Conservation (phyloP, 805 yeast genomes). For the Lachancea thermotolerans region DNA sequence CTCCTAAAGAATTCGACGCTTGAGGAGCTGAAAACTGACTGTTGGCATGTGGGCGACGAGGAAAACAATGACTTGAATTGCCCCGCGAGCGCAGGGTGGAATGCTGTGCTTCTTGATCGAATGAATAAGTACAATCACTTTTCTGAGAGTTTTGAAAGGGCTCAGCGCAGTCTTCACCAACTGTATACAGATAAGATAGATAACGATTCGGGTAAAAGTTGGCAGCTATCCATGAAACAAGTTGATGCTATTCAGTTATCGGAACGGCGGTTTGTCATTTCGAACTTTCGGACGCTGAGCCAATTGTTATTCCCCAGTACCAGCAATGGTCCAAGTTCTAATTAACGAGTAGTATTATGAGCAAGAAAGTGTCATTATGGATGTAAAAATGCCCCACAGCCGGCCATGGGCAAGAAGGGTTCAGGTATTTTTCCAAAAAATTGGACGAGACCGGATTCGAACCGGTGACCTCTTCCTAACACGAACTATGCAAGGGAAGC, state of each 20-base stretch:
- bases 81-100: constrained; percentile 52
- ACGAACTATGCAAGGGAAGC: no score
- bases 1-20: constrained; percentile 8
- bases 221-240: constrained; percentile 14
- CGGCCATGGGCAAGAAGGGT: no score
- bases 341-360: not conserved
- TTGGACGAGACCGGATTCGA: no score
- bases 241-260: constrained; percentile 17
- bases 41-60: constrained; percentile 70
- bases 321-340: not conserved
- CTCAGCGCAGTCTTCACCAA: constrained; percentile 13
- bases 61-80: constrained; percentile 48
- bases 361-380: no score
- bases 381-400: no score
- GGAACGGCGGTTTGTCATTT: constrained; percentile 17
- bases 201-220: constrained; percentile 16
- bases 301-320: constrained; percentile 7
- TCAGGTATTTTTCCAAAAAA: no score
- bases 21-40: constrained; percentile 19
- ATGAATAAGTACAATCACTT: constrained; percentile 26
- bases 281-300: constrained; percentile 19
- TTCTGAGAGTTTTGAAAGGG: constrained; percentile 4
- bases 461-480: no score
- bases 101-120: constrained; percentile 51
- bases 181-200: constrained; percentile 27